Conservation (phyloP, 768 basidiomycete genomes). For the Lactarius vividus region DNA sequence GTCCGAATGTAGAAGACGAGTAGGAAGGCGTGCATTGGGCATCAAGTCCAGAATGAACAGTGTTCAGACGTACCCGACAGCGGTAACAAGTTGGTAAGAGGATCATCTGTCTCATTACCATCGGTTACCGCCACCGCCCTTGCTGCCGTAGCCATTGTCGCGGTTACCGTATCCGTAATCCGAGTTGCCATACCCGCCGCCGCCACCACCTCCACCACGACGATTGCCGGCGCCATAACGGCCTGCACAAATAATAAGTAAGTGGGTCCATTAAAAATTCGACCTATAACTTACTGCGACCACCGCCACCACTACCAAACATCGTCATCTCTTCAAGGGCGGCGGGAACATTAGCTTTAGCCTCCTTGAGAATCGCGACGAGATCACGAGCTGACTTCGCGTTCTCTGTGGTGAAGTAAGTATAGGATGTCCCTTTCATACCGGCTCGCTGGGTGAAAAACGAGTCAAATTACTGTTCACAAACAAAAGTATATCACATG, state of each 20-base stretch:
- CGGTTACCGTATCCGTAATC: conserved; percentile 43
- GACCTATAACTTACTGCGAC: conserved; percentile 51
- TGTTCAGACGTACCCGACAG: background rate
- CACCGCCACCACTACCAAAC: conserved; percentile 79
- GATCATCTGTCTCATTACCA: conserved; percentile 31
- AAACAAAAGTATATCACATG: background rate
- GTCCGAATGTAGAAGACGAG: conserved; percentile 4
- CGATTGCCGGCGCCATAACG: conserved; percentile 56
- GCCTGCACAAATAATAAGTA: conserved; percentile 39
- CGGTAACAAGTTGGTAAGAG: background rate
- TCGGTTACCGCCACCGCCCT: conserved; percentile 31
- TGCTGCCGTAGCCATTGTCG: conserved; percentile 41
- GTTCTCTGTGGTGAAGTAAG: conserved; percentile 97
- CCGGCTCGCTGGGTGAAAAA: conserved; percentile 67
- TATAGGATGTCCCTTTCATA: conserved; percentile 87
- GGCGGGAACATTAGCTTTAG: conserved; percentile 80
- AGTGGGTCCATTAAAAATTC: background rate
- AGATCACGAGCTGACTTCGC: conserved; percentile 93
- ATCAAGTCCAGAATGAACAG: background rate
- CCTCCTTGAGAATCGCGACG: conserved; percentile 79
- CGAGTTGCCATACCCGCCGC: conserved; percentile 44
- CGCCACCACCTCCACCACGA: conserved; percentile 45
- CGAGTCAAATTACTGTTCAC: conserved; percentile 8
- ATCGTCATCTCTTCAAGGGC: conserved; percentile 92
- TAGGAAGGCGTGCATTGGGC: background rate